Evolutionary conservation across 176 grass and related monocot species (phyloP).

Genomic region (Oryza longistaminata): DNA sequence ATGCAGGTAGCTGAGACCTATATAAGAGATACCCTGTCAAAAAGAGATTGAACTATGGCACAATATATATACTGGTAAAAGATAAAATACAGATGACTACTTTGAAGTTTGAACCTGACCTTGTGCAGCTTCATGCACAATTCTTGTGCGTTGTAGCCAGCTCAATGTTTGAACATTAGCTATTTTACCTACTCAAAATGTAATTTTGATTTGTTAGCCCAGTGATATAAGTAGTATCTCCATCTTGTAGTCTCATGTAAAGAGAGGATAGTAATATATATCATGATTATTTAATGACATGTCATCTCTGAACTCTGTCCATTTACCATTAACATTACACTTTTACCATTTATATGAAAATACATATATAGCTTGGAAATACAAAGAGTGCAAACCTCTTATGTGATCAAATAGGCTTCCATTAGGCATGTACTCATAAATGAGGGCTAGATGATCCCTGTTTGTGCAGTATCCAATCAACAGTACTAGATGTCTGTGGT

Average conservation of each 20-base stretch:
- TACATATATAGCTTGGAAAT: background rate
- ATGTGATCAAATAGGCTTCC: slow-evolving; percentile 30
- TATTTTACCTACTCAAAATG: slow-evolving; percentile 14
- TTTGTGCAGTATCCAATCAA: slow-evolving; percentile 46
- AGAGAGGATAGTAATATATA: too few species aligned
- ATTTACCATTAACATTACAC: too few species aligned
- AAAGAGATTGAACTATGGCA: too few species aligned
- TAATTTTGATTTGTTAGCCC: too few species aligned
- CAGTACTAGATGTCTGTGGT: slow-evolving; percentile 41
- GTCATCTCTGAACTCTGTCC: too few species aligned
- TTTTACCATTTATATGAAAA: background rate
- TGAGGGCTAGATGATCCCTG: slow-evolving; percentile 23
- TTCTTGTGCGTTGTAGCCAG: slow-evolving; percentile 42
- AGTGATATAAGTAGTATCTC: too few species aligned
- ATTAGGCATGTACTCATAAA: slow-evolving; percentile 43
- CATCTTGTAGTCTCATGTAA: too few species aligned
- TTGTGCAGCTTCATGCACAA: slow-evolving; percentile 50
- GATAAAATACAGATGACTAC: background rate
- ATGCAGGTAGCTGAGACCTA: slow-evolving; percentile 65
- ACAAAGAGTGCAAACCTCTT: slow-evolving; percentile 14
- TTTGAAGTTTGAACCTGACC: background rate
- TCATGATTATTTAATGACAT: too few species aligned
- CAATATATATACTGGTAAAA: too few species aligned
- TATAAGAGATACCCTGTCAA: background rate
- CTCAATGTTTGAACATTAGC: background rate